Evolutionary conservation across 371 early-diverging fungal species (phyloP), one percentile per base, ranked within the genome.

Genomic region (Parasitella parasitica): DNA sequence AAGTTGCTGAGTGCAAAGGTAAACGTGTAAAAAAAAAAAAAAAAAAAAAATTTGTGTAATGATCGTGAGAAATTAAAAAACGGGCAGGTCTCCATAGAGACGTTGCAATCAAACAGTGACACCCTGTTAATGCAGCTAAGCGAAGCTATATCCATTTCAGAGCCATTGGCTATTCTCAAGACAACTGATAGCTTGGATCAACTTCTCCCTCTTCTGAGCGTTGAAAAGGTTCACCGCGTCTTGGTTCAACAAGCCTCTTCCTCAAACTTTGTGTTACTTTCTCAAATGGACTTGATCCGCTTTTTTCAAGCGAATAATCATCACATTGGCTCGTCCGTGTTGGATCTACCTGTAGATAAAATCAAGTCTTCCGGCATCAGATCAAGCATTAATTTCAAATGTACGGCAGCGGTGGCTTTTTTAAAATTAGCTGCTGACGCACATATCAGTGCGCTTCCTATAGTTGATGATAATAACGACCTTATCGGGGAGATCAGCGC

Each of bases 211-310:
- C 58, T 81, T 12, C 77, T 86, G 59, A 81, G 81, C 39, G 61
- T 63, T 27, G 73, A 75, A 37, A 61, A 73, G 5, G 67, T 72
- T 8, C 86, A 86, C 58, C 78, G 86, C 24, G 82, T 84, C 1
- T 69, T 86, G 4, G 80, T 86, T 18, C 67, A 80, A 55, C 53
- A 68, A 13, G 67, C 67, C 4, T n/a, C n/a, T n/a, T 52, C 67
- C 16, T 43, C 78, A 6, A 27, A 16, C 7, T 20, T 57, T 30
- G 71, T 80, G 1, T 64, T 88, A 16, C 51, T 86, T 7, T 84
- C 86, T 6, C 88, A 88, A 71, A 83, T 84, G 59, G 88, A 88
- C 53, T 74, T 85, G 18, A 71, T 84, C 24, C 75, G 80, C 12
- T 88, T 76, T 57, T 70, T 88, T 16, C 76, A 85, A 36, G 64